Evolutionary conservation across 2,329 filamentous ascomycete species (phyloP).

Genomic region (Ceratocystis alfenasii): DNA sequence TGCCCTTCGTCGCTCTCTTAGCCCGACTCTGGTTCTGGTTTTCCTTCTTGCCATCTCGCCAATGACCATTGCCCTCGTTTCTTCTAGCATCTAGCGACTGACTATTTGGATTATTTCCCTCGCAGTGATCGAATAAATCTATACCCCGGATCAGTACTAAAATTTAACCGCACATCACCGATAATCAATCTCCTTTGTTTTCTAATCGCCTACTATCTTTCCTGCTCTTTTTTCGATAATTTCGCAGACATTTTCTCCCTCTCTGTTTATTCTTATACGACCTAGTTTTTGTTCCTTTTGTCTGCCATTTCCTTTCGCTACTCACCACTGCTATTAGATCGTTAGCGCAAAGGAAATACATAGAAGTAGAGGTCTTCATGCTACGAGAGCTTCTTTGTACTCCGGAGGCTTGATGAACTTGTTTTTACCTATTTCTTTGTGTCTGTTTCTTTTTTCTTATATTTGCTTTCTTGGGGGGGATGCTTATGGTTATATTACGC

Average conservation of each 20-base stretch:
- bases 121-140: neutral
- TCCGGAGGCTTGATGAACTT: neutral
- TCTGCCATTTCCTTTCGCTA: neutral
- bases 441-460: neutral
- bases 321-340: constrained; percentile 2
- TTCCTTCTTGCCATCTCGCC: neutral
- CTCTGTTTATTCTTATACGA: constrained; percentile 5
- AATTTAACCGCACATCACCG: neutral
- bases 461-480: neutral
- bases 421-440: neutral
- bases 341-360: neutral
- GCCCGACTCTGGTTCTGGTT: neutral
- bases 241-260: constrained; percentile 6
- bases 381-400: neutral
- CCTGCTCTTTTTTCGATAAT: constrained; percentile 4
- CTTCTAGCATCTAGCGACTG: neutral
- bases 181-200: constrained; percentile 11
- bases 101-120: neutral
- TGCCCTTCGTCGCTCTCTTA: neutral
- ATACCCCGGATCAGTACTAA: neutral
- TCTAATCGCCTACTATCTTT: neutral
- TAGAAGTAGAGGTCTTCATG: neutral
- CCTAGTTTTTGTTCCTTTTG: neutral
- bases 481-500: neutral
- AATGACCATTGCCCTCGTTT: neutral